Percentiles rank a stretch among this genome's conserved stretches.
These are phyloP conservation scores for Hydnomerulius pinastri DNA, from an alignment of 768 basidiomycete species.

Conservation along the genomic window DNA sequence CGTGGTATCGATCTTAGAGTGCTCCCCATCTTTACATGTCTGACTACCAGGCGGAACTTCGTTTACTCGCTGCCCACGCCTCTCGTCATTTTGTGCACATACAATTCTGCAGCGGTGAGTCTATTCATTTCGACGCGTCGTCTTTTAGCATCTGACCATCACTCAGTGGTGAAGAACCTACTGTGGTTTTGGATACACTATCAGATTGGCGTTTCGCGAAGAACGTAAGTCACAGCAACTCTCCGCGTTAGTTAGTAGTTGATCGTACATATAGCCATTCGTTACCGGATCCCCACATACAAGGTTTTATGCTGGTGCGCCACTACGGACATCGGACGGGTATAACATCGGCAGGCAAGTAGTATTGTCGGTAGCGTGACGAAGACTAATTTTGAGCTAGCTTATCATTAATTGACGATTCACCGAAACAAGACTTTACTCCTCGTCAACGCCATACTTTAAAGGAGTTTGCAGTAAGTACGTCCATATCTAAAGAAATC, in stretches of 20 bases:
- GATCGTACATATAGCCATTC: constrained; percentile 53
- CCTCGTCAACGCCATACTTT: constrained; percentile 89
- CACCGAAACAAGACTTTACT: constrained; percentile 80
- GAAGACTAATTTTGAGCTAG: constrained; percentile 36
- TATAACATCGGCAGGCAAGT: constrained; percentile 82
- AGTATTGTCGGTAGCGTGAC: background rate
- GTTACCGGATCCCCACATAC: constrained; percentile 67
- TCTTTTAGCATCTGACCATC: constrained; percentile 6
- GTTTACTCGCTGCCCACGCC: constrained; percentile 47
- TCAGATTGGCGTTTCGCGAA: constrained; percentile 87
- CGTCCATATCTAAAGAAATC: background rate
- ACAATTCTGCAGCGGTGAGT: constrained; percentile 73
- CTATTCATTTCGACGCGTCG: background rate
- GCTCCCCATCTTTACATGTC: background rate
- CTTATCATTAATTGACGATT: constrained; percentile 82
- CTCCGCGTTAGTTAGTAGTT: background rate
- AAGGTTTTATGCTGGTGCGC: constrained; percentile 92
- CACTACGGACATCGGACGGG: constrained; percentile 85
- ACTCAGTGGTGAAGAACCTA: constrained; percentile 78
- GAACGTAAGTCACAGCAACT: constrained; percentile 55
- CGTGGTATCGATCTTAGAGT: constrained; percentile 30
- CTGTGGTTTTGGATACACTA: constrained; percentile 76
- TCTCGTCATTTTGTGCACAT: constrained; percentile 81
- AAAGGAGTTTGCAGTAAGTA: constrained; percentile 82
- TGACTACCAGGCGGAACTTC: constrained; percentile 45